Conservation (phyloP, 768 basidiomycete species). For the Agrocybe pediades region DNA sequence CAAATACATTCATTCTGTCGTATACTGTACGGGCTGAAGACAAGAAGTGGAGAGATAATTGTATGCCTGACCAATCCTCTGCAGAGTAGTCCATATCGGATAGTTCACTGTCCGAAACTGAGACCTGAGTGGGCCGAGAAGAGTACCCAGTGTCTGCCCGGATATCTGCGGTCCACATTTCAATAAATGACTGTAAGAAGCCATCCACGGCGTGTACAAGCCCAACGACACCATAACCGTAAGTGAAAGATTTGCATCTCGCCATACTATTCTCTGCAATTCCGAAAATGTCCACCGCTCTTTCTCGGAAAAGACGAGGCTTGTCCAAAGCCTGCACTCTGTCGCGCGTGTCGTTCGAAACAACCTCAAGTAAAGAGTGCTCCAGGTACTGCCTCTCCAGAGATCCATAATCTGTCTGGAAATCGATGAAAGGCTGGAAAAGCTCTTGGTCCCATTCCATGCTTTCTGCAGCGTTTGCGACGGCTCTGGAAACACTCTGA, state of each 20-base stretch:
- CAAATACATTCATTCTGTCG: slow-evolving; percentile 70
- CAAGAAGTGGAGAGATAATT: slow-evolving; percentile 78
- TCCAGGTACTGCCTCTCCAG: slow-evolving; percentile 77
- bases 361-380: slow-evolving; percentile 51
- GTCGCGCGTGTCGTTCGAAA: slow-evolving; percentile 44
- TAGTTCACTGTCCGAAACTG: slow-evolving; percentile 58
- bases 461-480: slow-evolving; percentile 30
- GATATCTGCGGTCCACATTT: slow-evolving; percentile 58
- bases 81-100: slow-evolving; percentile 84
- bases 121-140: slow-evolving; percentile 26
- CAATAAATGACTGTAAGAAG: slow-evolving; percentile 71
- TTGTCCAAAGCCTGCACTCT: slow-evolving; percentile 42
- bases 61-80: slow-evolving; percentile 89
- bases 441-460: slow-evolving; percentile 89
- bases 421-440: slow-evolving; percentile 93
- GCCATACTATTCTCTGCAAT: slow-evolving; percentile 78
- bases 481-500: slow-evolving; percentile 19
- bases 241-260: slow-evolving; percentile 79
- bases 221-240: slow-evolving; percentile 82
- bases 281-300: slow-evolving; percentile 72
- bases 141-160: slow-evolving; percentile 35
- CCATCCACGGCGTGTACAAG: slow-evolving; percentile 76
- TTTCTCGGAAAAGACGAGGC: slow-evolving; percentile 73
- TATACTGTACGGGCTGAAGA: slow-evolving; percentile 75
- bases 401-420: slow-evolving; percentile 80